Conservation (phyloP, 2,329 filamentous ascomycete genomes). For the Aureobasidium sp. region DNA sequence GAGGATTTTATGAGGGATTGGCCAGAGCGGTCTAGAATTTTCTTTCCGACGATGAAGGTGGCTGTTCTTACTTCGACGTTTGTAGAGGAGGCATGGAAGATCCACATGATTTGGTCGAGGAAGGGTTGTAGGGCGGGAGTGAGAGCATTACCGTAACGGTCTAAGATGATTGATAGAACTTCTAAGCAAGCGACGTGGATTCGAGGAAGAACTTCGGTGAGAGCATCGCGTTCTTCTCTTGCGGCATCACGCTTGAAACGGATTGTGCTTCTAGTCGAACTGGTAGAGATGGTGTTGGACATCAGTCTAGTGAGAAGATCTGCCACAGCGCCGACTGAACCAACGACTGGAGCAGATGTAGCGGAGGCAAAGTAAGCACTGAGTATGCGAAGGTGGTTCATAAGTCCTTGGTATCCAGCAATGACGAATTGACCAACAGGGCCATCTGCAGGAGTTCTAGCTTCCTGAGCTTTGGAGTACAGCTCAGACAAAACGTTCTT, state of each 20-base stretch:
- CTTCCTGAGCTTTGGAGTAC: conserved; percentile 3
- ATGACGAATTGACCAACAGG: conserved; percentile 49
- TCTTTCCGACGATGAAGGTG: conserved; percentile 65
- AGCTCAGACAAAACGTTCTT: conserved; percentile 7
- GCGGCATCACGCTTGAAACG: conserved; percentile 77
- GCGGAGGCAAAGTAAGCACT: conserved; percentile 67
- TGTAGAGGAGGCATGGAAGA: conserved; percentile 65
- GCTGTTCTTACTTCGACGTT: conserved; percentile 62
- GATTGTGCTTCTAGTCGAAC: conserved; percentile 33
- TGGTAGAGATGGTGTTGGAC: conserved; percentile 63
- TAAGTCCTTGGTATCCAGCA: conserved; percentile 75
- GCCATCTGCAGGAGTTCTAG: conserved; percentile 7
- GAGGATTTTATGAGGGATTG: conserved; percentile 71
- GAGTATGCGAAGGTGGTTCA: conserved; percentile 71
- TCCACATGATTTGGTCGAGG: conserved; percentile 75
- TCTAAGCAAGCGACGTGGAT: conserved; percentile 78
- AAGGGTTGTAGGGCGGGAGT: conserved; percentile 68
- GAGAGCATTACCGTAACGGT: conserved; percentile 64
- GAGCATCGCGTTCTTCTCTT: conserved; percentile 82
- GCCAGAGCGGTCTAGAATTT: conserved; percentile 69
- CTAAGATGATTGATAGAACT: conserved; percentile 64
- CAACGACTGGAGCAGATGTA: conserved; percentile 70
- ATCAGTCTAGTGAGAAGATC: conserved; percentile 78
- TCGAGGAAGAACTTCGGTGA: conserved; percentile 77
- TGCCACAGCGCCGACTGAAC: conserved; percentile 73